phyloP scores from a whole-genome alignment of 345 rosid genomes.

The Rhizophora apiculata region DNA sequence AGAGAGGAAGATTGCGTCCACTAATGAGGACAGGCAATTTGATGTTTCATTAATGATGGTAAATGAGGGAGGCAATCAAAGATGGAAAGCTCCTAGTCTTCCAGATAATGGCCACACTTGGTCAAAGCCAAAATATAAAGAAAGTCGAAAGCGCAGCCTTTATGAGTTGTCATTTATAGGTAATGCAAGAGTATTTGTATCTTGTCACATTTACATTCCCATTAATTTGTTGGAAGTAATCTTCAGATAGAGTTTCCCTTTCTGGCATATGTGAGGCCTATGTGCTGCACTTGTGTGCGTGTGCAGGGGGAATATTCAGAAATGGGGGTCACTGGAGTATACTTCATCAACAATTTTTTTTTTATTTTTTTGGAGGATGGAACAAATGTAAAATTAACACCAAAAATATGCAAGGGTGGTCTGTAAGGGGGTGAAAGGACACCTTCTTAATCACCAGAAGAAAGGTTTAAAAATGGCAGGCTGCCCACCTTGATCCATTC shows the following conservation, averaged over 20 bases:
- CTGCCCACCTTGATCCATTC: not conserved
- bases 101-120: slow-evolving; percentile 11
- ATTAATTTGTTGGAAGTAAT: not conserved
- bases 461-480: not conserved
- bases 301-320: too few species aligned
- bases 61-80: slow-evolving; percentile 16
- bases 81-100: slow-evolving; percentile 1
- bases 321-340: too few species aligned
- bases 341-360: too few species aligned
- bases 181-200: slow-evolving; percentile 16
- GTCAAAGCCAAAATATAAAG: slow-evolving; percentile 30
- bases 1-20: slow-evolving; percentile 16
- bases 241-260: not conserved
- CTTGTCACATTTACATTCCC: slow-evolving; percentile 6
- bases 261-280: not conserved
- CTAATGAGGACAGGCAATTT: slow-evolving; percentile 11
- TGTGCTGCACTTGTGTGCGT: too few species aligned
- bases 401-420: not conserved
- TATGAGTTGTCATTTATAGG: slow-evolving; percentile 43
- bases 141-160: slow-evolving; percentile 46
- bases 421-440: not conserved
- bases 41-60: slow-evolving; percentile 19
- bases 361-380: too few species aligned
- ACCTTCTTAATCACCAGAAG: not conserved
- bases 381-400: too few species aligned